Evolutionary conservation across 306 rosid species (phyloP), one percentile per base, ranked within the genome.

Genomic region (Vigna hirtella): DNA sequence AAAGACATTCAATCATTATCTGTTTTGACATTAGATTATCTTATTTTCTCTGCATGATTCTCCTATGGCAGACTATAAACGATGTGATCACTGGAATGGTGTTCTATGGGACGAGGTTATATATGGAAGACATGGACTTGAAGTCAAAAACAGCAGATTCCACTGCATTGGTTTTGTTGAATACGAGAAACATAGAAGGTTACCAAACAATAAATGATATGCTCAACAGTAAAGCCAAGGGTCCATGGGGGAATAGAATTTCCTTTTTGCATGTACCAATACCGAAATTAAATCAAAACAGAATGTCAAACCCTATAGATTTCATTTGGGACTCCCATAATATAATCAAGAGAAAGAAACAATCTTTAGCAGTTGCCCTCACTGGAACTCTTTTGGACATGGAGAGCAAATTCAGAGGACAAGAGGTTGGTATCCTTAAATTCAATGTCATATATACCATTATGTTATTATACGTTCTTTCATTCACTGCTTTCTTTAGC

Each of bases 161-260:
- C 18, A 83, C 90, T 0, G 89, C 92, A 12, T 56, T 91, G 81
- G 88, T 87, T 9, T 26, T 89, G 43, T 62, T 91, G 2, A 91
- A 91, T 34, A 91, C 93, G 2, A 85, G 96, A 75, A 86, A 50
- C 64, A 20, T 69, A 20, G 84, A 82, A 15, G 88, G 82, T 13
- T 91, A 91, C 72, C 82, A 77, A 38, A 88, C 92, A 36, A 42
- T 83, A 1, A 42, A 85, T 79, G 92, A 87, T 0, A 91, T 89
- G 93, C 64, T 82, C 0, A 74, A 83, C 38, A 74, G 79, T 7
- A 73, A 87, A 36, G 56, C 88, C 15, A 69, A 74, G 71, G 83
- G 83, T 49, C 83, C 84, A 43, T 89, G 90, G 93, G 97, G 93
- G 26, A 91, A 91, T 47, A 80, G 57, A 68, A 58, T 89, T 7